Evolutionary conservation across 2,329 filamentous ascomycete species (phyloP), one percentile per base, ranked within the genome.

Genomic region (Clarireedia monteithiana): DNA sequence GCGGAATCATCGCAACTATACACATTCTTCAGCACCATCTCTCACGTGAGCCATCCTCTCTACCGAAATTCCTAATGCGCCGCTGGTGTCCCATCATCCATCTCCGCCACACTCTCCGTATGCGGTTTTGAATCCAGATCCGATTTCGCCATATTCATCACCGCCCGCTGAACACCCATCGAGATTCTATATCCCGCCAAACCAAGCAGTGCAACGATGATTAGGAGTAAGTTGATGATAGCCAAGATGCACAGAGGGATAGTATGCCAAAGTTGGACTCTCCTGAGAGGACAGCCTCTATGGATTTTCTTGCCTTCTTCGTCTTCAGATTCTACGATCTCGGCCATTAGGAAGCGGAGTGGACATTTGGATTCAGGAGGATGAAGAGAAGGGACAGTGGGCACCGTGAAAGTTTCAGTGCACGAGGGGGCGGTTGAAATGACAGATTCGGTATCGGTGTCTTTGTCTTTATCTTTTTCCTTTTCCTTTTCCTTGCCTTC

Each of bases 191-290:
- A 67, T 2, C 56, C 55, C 7, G 63, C 65, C 4, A 66, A 53
- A 20, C 64, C 65, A 7, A 69, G 58, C 30, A 68, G 53, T 5
- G 62, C 61, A 36, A 64, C 30, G 9, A 67, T 65, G 27, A 67
- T 60, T 1, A 68, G 58, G 2, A 65, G 49, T 7, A 66, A 61
- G 42, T 66, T 66, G 53, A 66, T 57, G 6, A 66, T 59, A 1
- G 63, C 63, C 3, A 69, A 50, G 5, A 66, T 48, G 15, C 63
- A 65, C 7, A 68, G 55, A 1, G 63, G 64, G 30, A 68, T 62
- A 5, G 60, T 63, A 55, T 68, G 65, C 63, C 62, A 68, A 6
- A 66, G 54, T 38, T 66, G 63, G 26, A 68, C 60, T 48, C 63
- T 59, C 23, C 63, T 49, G 5, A 67, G 50, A 17, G 62, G 61